Evolutionary conservation across 306 rosid species (phyloP), one percentile per base, ranked within the genome.

Genomic region (Rosa lucieae): DNA sequence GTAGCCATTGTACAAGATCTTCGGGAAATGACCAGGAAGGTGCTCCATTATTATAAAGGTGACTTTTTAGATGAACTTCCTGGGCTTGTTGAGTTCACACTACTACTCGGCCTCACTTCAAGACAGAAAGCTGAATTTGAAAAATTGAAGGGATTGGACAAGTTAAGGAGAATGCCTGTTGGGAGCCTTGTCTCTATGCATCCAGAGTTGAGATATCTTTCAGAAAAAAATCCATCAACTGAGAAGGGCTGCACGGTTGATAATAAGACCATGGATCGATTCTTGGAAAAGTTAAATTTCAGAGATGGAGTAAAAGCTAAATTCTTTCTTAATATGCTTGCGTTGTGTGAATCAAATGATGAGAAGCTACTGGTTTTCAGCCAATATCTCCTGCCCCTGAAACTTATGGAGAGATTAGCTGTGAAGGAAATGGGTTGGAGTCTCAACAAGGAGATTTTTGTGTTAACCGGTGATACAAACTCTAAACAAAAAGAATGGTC

Each of bases 21-120:
- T 72, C 92, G 99, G 12, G 99, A 94, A 85, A 91, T 92, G 97
- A 94, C 97, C 1, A 74, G 92, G 81, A 84, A 86, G 69, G 90
- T 94, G 42, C 92, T 94, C 18, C 99, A 94, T 68, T 92, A 92
- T 58, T 95, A 92, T 53, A 89, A 90, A 87, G 99, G 99, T 37
- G 98, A 92, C 85, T 90, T 89, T 80, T 90, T 92, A 17, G 98
- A 95, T 39, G 96, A 95, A 83, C 98, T 95, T 81, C 99, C 97
- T 2, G 99, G 99, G 46, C 87, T 95, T 4, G 85, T 85, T 18
- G 99, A 95, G 80, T 90, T 89, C 72, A 91, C 98, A 1, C 86
- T 95, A 17, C 72, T 91, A 8, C 88, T 95, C 23, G 91, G 83
- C 48, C 92, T 95, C 51, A 84, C 87, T 51, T 43, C 92, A 20